Percentiles rank a stretch among this genome's conserved stretches.
These are phyloP conservation scores for Styphnolobium japonicum DNA, from an alignment of 306 rosid species.

Conservation along the genomic window DNA sequence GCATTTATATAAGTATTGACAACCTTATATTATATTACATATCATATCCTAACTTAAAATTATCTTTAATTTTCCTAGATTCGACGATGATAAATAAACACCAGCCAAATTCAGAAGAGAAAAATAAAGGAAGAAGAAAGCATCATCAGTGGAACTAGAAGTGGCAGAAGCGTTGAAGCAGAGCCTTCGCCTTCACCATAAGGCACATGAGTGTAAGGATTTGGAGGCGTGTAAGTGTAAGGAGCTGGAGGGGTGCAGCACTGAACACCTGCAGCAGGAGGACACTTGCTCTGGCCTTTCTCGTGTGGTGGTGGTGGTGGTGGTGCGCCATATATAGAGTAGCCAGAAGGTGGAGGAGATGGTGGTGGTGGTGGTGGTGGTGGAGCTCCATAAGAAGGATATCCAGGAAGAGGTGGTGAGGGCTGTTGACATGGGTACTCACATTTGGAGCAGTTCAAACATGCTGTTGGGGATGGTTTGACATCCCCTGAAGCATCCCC, in stretches of 20 bases:
- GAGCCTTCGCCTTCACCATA: background rate
- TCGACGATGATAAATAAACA: background rate
- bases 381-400: background rate
- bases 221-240: background rate
- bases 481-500: slow-evolving; percentile 15
- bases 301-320: background rate
- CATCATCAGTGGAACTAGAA: background rate
- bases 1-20: background rate
- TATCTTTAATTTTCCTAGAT: background rate
- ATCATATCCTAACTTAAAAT: background rate
- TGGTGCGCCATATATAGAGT: background rate
- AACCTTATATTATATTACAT: background rate
- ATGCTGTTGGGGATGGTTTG: background rate
- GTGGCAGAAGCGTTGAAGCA: slow-evolving; percentile 1
- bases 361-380: background rate
- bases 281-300: background rate
- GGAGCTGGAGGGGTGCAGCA: slow-evolving; percentile 10
- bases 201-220: slow-evolving; percentile 22
- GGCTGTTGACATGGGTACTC: slow-evolving; percentile 20
- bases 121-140: background rate
- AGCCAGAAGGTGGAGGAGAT: background rate
- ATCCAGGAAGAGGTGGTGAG: background rate
- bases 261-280: slow-evolving; percentile 21
- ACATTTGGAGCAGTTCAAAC: slow-evolving; percentile 17
- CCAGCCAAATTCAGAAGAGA: slow-evolving; percentile 9